Evolutionary conservation across 805 yeast species (phyloP), one percentile per base, ranked within the genome.

Genomic region (Schizosaccharomyces lindneri): DNA sequence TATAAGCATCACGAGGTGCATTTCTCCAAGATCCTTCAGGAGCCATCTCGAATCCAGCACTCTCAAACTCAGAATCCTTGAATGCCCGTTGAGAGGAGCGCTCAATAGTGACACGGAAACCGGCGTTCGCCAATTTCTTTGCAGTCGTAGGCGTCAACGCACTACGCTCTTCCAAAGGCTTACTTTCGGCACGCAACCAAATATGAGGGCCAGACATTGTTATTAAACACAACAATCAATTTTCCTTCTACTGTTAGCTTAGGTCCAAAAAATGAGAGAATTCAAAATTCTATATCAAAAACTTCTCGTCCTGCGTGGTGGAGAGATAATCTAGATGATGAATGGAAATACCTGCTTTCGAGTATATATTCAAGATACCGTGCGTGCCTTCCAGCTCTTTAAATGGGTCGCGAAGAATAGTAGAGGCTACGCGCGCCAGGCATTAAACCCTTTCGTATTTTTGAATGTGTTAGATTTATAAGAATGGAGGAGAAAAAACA

Each of bases 151-250:
- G 99, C 1, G 98, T 88, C 68, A 93, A 78, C 57, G 95, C 97
- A 55, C 97, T 95, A 76, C 98, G 84, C 64, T 94, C 95, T 76
- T 93, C 99, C 69, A 87, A 75, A 32, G 97, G 95, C 80, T 93
- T 93, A 68, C 93, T 85, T 73, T 93, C 98, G 43, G 97, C 97
- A 77, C 99, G 84, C 65, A 93, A 76, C 61, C 61, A 59, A 29
- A 59, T 19, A 32, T 43, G 61, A 59, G 61, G 61, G 36, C 31
- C 57, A 51, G 19, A 21, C 57, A 51, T 51, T 51, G 9, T 29
- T 11, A 36, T 36, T 13, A 36, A 11, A 7, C 17, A 36, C 41
- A 3, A 36, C 15, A 36, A 31, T 5, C 13, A 36, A 13, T 9
- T 11, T 6, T 36, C 41, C 41, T 36, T 36, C 41, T 36, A 36